phyloP scores from a whole-genome alignment of 306 rosid species.

The Pyrus bretschneideri region DNA sequence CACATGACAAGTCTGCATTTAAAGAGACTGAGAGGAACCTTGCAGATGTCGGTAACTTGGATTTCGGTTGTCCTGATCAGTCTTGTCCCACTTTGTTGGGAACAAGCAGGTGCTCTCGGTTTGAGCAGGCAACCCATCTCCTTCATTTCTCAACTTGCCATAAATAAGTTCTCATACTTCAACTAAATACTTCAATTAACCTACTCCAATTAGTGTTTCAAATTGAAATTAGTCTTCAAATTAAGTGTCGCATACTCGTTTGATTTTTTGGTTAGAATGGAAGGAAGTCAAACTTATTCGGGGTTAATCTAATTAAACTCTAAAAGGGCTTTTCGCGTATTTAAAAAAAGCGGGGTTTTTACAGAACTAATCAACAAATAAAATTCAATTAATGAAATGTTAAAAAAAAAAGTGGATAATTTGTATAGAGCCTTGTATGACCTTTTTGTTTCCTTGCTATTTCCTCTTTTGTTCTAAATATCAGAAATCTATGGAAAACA shows the following conservation, averaged over 20 bases:
- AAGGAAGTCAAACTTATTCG: too few species aligned
- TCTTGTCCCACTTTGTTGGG: not conserved
- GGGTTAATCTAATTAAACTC: too few species aligned
- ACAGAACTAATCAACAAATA: too few species aligned
- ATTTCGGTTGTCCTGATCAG: conserved; percentile 13
- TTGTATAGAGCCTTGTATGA: too few species aligned
- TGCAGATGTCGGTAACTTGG: conserved; percentile 12
- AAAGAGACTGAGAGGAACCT: not conserved
- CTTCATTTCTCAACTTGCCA: conserved; percentile 17
- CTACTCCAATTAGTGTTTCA: not conserved
- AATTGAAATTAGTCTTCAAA: not conserved
- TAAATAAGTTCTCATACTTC: conserved; percentile 8
- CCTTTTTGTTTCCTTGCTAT: too few species aligned
- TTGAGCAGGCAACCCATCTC: conserved; percentile 6
- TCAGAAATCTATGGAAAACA: not conserved
- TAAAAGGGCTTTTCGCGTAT: too few species aligned
- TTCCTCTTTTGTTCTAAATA: too few species aligned
- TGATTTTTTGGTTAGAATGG: too few species aligned
- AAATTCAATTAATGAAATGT: too few species aligned
- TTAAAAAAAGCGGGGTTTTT: too few species aligned
- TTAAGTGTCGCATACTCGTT: not conserved
- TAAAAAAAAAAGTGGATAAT: too few species aligned
- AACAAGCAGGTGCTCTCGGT: conserved; percentile 2
- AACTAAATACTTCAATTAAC: too few species aligned
- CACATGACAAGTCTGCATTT: conserved; percentile 15